phyloP scores from a whole-genome alignment of 2,329 filamentous ascomycete species.

The Ophiocordyceps camponoti-floridani region DNA sequence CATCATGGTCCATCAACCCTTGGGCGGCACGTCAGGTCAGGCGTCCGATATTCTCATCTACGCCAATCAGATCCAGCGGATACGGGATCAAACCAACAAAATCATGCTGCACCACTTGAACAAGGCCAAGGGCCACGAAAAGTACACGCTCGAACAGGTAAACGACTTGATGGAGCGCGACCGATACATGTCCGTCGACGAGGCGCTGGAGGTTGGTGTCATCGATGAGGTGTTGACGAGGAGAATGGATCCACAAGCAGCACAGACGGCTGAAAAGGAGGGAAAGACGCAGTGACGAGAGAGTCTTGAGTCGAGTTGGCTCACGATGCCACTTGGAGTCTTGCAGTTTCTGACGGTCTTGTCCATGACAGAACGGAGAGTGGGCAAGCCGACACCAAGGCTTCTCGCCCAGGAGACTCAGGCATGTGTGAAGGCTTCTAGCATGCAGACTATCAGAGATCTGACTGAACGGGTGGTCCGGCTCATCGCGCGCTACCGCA shows the following conservation, averaged over 20 bases:
- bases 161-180: constrained; percentile 95
- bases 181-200: constrained; percentile 77
- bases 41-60: constrained; percentile 85
- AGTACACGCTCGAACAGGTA: constrained; percentile 65
- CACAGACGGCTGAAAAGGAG: constrained; percentile 8
- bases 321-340: neutral
- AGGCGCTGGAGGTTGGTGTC: constrained; percentile 79
- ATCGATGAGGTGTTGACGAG: constrained; percentile 73
- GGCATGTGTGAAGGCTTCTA: no score
- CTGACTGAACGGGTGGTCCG: no score
- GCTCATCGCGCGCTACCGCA: no score
- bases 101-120: constrained; percentile 84
- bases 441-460: no score
- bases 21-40: constrained; percentile 50
- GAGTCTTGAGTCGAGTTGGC: neutral
- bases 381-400: no score
- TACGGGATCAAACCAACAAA: constrained; percentile 70
- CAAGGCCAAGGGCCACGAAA: constrained; percentile 53
- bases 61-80: constrained; percentile 84
- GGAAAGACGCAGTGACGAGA: neutral
- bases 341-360: no score
- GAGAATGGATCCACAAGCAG: constrained; percentile 28
- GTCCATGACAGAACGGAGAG: no score
- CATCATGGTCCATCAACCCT: constrained; percentile 95
- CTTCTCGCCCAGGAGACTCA: no score